These are phyloP conservation scores for Lotmaria passim DNA, from an alignment of 208 protist species.

Conservation along the genomic window DNA sequence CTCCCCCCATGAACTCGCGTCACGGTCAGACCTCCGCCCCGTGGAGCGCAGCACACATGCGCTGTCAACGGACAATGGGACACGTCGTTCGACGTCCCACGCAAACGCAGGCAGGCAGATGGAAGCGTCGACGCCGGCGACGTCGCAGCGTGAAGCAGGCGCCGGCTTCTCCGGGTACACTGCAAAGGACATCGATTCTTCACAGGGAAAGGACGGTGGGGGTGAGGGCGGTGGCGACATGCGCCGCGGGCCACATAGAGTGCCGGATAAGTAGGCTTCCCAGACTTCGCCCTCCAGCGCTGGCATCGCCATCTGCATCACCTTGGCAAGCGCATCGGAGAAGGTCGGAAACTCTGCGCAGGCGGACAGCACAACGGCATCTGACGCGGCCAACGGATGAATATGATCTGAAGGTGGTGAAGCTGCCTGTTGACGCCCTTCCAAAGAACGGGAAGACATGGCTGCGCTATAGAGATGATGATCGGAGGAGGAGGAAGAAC, in stretches of 20 bases:
- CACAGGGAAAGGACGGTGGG: not conserved
- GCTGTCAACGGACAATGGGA: not conserved
- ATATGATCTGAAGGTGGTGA: slow-evolving; percentile 22
- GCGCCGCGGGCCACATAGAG: not conserved
- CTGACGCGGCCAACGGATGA: slow-evolving; percentile 14
- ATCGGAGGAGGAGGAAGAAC: too few species aligned
- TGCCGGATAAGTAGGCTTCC: slow-evolving; percentile 5
- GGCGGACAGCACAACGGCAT: slow-evolving; percentile 43
- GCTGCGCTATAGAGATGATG: not conserved
- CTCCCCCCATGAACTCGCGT: too few species aligned
- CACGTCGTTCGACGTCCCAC: slow-evolving; percentile 20
- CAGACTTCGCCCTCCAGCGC: slow-evolving; percentile 18
- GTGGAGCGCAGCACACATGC: not conserved
- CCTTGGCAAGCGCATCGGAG: slow-evolving; percentile 33
- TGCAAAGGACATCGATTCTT: not conserved
- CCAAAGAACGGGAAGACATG: not conserved
- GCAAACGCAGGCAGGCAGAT: slow-evolving; percentile 32
- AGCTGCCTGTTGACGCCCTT: not conserved
- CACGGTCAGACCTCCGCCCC: not conserved
- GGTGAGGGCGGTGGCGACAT: not conserved
- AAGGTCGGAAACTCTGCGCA: slow-evolving; percentile 52
- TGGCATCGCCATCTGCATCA: slow-evolving; percentile 25
- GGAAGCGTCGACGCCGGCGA: slow-evolving; percentile 12
- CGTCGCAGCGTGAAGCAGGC: not conserved
- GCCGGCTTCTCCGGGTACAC: not conserved